These are phyloP conservation scores for Berberis vulgaris DNA, from an alignment of 164 flowering plant species.

Conservation along the genomic window DNA sequence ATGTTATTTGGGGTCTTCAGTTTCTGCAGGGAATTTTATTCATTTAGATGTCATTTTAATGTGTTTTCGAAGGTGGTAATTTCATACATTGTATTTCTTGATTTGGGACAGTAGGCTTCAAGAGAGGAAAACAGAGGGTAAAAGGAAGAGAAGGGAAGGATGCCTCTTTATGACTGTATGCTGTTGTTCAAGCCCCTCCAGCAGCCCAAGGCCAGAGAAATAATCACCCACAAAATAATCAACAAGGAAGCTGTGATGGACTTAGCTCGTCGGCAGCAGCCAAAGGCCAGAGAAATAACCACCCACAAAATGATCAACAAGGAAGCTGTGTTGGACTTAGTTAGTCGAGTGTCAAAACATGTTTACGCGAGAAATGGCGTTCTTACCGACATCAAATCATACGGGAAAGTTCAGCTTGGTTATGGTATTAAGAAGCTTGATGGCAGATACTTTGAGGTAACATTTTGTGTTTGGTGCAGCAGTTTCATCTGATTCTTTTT, in stretches of 20 bases:
- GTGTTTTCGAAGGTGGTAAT: no score
- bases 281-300: no score
- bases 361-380: slow-evolving; percentile 73
- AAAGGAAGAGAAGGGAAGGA: slow-evolving; percentile 9
- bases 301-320: slow-evolving; percentile 15
- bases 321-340: slow-evolving; percentile 51
- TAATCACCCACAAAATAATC: no score
- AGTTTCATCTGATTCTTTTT: neutral
- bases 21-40: no score
- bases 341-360: slow-evolving; percentile 58
- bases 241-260: no score
- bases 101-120: no score
- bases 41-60: no score
- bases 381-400: slow-evolving; percentile 59
- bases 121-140: no score
- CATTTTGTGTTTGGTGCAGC: neutral
- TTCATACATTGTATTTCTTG: no score
- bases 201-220: no score
- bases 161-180: slow-evolving; percentile 98
- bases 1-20: no score
- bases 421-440: slow-evolving; percentile 92
- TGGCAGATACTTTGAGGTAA: slow-evolving; percentile 72
- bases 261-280: slow-evolving; percentile 8
- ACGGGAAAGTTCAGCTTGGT: slow-evolving; percentile 64
- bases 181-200: slow-evolving; percentile 62